A percentile compares a stretch with the other conserved stretches of the same genome.
Conservation (phyloP, 176 grass and related monocot species). For the Canna indica region DNA sequence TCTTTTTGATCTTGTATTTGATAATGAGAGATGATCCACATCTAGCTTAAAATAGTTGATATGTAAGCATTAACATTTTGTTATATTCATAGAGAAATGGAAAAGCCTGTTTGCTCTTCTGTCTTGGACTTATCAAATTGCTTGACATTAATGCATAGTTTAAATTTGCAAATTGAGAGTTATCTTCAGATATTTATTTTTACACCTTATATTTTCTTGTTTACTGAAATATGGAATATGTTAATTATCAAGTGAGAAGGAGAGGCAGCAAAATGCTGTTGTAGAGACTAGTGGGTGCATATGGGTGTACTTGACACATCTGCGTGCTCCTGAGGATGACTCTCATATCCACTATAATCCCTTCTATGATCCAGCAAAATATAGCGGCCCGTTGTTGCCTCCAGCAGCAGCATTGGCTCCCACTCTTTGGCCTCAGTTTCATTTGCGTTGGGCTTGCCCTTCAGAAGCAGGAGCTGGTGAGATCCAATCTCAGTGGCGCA, state of each 20-base stretch:
- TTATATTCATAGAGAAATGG: background rate
- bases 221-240: constrained; percentile 9
- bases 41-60: background rate
- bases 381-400: constrained; percentile 42
- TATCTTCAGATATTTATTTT: background rate
- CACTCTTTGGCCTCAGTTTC: constrained; percentile 92
- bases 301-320: constrained; percentile 62
- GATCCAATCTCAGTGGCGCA: constrained; percentile 75
- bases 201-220: background rate
- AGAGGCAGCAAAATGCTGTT: constrained; percentile 72
- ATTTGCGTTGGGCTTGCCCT: constrained; percentile 91
- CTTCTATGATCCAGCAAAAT: constrained; percentile 61
- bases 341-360: constrained; percentile 77
- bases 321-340: constrained; percentile 49
- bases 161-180: background rate
- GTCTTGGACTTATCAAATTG: background rate
- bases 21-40: background rate
- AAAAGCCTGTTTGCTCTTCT: background rate
- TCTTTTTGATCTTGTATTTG: background rate
- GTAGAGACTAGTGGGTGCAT: constrained; percentile 53
- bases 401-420: constrained; percentile 89
- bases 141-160: background rate
- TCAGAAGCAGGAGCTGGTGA: constrained; percentile 52
- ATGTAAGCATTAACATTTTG: background rate
- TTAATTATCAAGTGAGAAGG: constrained; percentile 49